Conservation (phyloP, 139 green algal genomes). For the Desmodesmus armatus region DNA sequence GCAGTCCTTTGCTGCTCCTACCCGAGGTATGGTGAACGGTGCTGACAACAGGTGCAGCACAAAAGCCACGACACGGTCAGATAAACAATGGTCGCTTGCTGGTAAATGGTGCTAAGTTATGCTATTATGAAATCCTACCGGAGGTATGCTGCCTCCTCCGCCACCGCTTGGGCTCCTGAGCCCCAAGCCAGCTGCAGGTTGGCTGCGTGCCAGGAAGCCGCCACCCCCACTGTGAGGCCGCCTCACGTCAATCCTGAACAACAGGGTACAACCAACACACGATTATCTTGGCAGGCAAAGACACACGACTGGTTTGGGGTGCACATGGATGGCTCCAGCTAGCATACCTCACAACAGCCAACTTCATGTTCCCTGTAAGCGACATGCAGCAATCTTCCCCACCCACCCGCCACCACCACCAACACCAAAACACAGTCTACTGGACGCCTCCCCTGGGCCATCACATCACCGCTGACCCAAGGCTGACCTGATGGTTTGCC, state of each 20-base stretch:
- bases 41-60: no score
- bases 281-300: no score
- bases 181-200: background rate
- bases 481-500: constrained; percentile 76
- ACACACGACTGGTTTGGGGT: no score
- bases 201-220: constrained; percentile 2
- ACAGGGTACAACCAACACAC: background rate
- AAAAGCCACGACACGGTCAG: no score
- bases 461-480: no score
- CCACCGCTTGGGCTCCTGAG: background rate
- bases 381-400: background rate
- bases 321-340: background rate
- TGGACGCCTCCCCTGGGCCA: background rate
- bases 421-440: background rate
- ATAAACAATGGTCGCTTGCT: no score
- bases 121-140: no score
- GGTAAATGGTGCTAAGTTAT: no score
- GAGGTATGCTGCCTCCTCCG: background rate
- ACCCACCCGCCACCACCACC: background rate
- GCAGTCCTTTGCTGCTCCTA: no score
- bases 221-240: background rate
- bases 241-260: constrained; percentile 5
- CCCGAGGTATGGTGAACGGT: no score
- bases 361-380: background rate
- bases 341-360: background rate